Evolutionary conservation across 768 basidiomycete genomes (phyloP), one percentile per base, ranked within the genome.

Genomic region (Leccinum olivaceopallidum): DNA sequence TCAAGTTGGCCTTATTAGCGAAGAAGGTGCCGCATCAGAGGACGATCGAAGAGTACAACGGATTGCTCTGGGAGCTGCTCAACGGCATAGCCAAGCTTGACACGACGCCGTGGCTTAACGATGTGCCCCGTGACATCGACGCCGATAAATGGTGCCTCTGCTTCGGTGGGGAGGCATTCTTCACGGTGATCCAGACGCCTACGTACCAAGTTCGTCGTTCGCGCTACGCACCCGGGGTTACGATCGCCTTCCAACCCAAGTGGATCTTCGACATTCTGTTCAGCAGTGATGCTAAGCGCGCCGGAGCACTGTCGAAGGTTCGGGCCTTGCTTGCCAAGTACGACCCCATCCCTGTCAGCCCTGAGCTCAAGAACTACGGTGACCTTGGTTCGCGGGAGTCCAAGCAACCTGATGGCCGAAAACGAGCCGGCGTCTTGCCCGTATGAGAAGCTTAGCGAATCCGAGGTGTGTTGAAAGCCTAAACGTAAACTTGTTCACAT

Each of bases 321-420:
- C 60, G 63, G 5, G 18, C 54, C 8, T 63, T 67, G 3, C 56
- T 67, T 18, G 54, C 56, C 8, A 65, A 65, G 24, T 67, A 67
- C 22, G 67, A 68, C 13, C 63, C 67, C 13, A 64, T 68, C 20
- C 58, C 63, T 28, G 59, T 67, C 47, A 68, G 66, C 59, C 98
- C 73, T 98, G 67, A 67, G 58, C 51, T 68, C 26, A 68, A 65
- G 59, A 67, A 68, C 56, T 65, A 67, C 26, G 67, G 67, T 8
- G 67, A 68, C 2, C 2, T 56, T 24, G 66, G 59, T 37, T 67
- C 67, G 12, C 66, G 67, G 37, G 66, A 67, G 63, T 59, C 67
- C n/a, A 57, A 58, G 51, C 66, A 68, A 37, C 22, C 36, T 68
- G 28, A 26, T 67, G 48, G 66, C 65, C 37, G 67, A 68, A 20